Conservation (phyloP, 225 moss, liverwort and hornwort species). For the Pseudisothecium myosuroides region DNA sequence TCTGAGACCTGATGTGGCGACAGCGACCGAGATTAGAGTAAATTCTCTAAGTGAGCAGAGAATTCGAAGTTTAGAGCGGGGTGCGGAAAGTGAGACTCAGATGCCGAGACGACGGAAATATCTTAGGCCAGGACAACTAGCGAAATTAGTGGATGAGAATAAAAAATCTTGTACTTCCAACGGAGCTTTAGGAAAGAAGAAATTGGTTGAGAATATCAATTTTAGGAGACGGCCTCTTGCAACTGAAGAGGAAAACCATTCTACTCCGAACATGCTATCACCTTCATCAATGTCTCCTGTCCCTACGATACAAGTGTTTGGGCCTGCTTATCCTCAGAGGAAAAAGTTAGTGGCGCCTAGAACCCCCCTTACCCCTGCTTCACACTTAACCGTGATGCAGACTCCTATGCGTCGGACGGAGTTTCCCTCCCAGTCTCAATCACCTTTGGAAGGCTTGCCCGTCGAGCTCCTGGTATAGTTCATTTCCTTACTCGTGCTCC, state of each 20-base stretch:
- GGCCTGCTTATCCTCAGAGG: constrained; percentile 36
- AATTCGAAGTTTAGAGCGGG: constrained; percentile 12
- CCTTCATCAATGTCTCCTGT: constrained; percentile 21
- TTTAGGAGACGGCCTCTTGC: constrained; percentile 2
- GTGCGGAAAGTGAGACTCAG: constrained; percentile 10
- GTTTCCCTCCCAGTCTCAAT: not conserved
- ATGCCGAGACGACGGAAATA: constrained; percentile 20
- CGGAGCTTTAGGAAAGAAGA: constrained; percentile 22
- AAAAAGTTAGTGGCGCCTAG: constrained; percentile 36
- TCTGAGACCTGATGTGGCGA: constrained; percentile 14
- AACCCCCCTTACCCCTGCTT: constrained; percentile 34
- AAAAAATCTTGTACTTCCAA: constrained; percentile 12
- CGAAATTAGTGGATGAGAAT: constrained; percentile 26
- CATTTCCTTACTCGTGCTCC: not conserved
- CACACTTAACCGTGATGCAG: constrained; percentile 22
- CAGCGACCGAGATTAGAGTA: constrained; percentile 4
- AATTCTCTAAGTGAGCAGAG: constrained; percentile 19
- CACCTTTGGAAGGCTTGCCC: constrained; percentile 23
- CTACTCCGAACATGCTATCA: not conserved
- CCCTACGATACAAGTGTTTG: constrained; percentile 11
- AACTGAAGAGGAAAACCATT: not conserved
- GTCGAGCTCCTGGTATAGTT: constrained; percentile 29
- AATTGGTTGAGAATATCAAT: constrained; percentile 13
- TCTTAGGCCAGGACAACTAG: constrained; percentile 28
- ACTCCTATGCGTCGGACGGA: constrained; percentile 17